Evolutionary conservation across 164 flowering plant genomes (phyloP).

Genomic region (Nymphaea colorata): DNA sequence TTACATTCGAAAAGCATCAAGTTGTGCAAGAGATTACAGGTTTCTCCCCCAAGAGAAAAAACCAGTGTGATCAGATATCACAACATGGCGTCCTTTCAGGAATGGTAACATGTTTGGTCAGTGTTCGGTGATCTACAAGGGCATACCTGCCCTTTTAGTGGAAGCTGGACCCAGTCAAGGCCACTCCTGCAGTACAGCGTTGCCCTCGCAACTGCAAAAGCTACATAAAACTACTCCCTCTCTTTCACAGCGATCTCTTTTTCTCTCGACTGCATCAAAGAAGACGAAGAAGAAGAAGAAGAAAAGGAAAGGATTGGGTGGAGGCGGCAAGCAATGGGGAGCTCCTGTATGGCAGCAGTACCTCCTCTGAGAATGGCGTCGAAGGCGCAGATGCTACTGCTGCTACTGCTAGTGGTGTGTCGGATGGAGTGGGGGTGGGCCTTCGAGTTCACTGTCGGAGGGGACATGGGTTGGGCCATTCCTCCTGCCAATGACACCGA

Average conservation of each 20-base stretch:
- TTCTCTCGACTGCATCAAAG: neutral
- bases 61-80: too few species aligned
- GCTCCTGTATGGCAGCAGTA: neutral
- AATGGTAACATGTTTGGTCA: too few species aligned
- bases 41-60: too few species aligned
- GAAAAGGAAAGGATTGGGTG: neutral
- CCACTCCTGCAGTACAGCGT: neutral
- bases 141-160: too few species aligned
- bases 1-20: too few species aligned
- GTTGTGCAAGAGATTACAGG: too few species aligned
- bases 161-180: neutral
- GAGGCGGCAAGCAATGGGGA: neutral
- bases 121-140: too few species aligned
- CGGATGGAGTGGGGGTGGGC: neutral
- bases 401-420: neutral
- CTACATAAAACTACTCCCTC: neutral
- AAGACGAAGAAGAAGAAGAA: neutral
- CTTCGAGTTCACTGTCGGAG: conserved; percentile 33
- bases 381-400: neutral
- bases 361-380: too few species aligned
- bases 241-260: neutral
- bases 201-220: neutral
- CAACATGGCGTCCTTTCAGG: too few species aligned
- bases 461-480: conserved; percentile 33
- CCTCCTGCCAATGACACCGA: conserved; percentile 28